Conservation (phyloP, 192 early-diverging fungal genomes). For the Phlyctochytrium bullatum region DNA sequence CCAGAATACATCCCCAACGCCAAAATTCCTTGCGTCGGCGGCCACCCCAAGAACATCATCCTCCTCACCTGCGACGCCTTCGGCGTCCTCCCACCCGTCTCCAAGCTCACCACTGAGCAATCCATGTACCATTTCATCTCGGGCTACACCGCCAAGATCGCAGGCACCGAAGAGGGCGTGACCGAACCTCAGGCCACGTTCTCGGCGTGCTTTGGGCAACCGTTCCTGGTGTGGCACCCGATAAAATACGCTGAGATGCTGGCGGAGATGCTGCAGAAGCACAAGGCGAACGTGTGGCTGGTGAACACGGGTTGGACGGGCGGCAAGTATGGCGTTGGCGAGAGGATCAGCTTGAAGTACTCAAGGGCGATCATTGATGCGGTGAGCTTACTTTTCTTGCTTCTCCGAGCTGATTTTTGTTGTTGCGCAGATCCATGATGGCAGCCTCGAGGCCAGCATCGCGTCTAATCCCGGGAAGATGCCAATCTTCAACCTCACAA, state of each 20-base stretch:
- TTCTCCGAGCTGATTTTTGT: neutral
- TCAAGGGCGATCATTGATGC: conserved; percentile 90
- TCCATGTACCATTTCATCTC: conserved; percentile 93
- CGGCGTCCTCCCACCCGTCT: conserved; percentile 83
- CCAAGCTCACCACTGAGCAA: conserved; percentile 74
- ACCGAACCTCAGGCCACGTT: conserved; percentile 83
- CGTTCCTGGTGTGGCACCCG: conserved; percentile 89
- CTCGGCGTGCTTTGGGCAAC: conserved; percentile 82
- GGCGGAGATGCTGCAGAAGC: conserved; percentile 74
- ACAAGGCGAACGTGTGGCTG: conserved; percentile 76
- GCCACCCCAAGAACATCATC: conserved; percentile 89
- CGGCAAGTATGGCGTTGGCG: conserved; percentile 76
- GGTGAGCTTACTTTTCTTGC: conserved; percentile 37
- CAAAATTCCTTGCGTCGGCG: conserved; percentile 78
- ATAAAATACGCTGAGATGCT: conserved; percentile 87
- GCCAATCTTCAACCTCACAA: conserved; percentile 80
- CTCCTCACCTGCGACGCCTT: conserved; percentile 91
- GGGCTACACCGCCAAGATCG: conserved; percentile 83
- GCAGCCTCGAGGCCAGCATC: conserved; percentile 56
- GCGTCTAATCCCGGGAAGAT: conserved; percentile 62
- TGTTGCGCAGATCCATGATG: conserved; percentile 68
- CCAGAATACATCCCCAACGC: conserved; percentile 87
- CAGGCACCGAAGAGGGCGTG: conserved; percentile 60
- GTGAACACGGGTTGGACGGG: conserved; percentile 94
- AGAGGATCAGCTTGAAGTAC: conserved; percentile 86